phyloP scores from a whole-genome alignment of 139 green algal genomes.

The Tetratostichococcus sp. region DNA sequence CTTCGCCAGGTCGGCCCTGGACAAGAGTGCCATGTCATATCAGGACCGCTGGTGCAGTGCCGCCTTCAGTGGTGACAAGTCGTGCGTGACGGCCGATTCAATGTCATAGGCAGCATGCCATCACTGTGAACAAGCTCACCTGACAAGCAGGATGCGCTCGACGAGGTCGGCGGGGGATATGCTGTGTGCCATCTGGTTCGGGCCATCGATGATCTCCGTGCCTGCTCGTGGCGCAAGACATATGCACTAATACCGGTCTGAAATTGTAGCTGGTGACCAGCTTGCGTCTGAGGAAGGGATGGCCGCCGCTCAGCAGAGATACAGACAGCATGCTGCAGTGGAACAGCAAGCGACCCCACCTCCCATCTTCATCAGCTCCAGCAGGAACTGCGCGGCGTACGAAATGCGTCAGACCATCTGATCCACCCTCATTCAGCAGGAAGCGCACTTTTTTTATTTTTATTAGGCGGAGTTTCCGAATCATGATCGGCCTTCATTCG shows the following conservation, averaged over 20 bases:
- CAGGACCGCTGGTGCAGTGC: too few relatives aligned
- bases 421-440: neutral
- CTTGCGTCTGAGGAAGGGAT: too few relatives aligned
- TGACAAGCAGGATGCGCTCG: neutral
- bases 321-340: too few relatives aligned
- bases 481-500: too few relatives aligned
- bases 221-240: neutral
- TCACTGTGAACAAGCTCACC: neutral
- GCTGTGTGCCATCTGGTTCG: neutral
- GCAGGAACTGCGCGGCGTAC: neutral
- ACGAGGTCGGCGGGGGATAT: neutral
- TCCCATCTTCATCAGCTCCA: constrained; percentile 1
- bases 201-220: neutral
- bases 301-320: too few relatives aligned
- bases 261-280: too few relatives aligned
- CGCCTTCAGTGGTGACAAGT: too few relatives aligned
- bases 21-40: neutral
- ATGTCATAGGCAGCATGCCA: too few relatives aligned
- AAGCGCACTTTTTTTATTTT: too few relatives aligned
- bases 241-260: neutral
- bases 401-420: neutral
- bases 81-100: too few relatives aligned
- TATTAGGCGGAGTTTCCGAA: too few relatives aligned
- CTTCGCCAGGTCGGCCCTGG: neutral
- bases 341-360: neutral